These are phyloP conservation scores for Quercus lobata DNA, from an alignment of 331 rosid genomes.

Conservation along the genomic window DNA sequence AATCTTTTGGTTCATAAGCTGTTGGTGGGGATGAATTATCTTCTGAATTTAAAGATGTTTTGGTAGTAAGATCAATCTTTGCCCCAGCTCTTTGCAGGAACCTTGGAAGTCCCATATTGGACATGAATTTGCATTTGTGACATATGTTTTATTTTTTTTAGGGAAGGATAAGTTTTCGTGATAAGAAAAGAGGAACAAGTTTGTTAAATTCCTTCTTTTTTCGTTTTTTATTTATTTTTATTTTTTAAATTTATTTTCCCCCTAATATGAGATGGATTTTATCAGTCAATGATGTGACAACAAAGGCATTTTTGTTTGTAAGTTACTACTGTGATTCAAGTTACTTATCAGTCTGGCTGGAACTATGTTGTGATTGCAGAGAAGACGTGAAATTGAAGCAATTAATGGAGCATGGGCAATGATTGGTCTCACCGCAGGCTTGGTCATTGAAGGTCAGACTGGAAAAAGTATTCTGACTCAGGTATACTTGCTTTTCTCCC, in stretches of 20 bases:
- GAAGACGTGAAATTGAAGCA: constrained; percentile 83
- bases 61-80: not conserved
- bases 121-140: not conserved
- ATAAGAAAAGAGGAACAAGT: not conserved
- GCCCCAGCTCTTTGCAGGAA: not conserved
- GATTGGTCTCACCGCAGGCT: constrained; percentile 87
- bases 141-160: not conserved
- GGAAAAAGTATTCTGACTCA: constrained; percentile 72
- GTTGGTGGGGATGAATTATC: not conserved
- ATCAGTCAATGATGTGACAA: not conserved
- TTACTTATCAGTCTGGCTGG: constrained; percentile 19
- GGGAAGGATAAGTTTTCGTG: not conserved
- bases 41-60: not conserved
- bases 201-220: not conserved
- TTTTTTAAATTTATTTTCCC: no score
- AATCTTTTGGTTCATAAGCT: not conserved
- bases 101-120: not conserved
- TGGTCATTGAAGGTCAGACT: constrained; percentile 79
- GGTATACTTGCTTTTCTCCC: constrained; percentile 39
- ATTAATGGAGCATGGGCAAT: constrained; percentile 98
- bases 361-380: constrained; percentile 43
- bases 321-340: not conserved
- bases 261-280: not conserved
- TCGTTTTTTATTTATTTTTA: no score
- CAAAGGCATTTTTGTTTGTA: not conserved